A percentile compares a stretch with the other conserved stretches of the same genome.
These are phyloP conservation scores for Aspergillus avenaceus DNA, from an alignment of 495 filamentous ascomycete genomes.

Conservation along the genomic window DNA sequence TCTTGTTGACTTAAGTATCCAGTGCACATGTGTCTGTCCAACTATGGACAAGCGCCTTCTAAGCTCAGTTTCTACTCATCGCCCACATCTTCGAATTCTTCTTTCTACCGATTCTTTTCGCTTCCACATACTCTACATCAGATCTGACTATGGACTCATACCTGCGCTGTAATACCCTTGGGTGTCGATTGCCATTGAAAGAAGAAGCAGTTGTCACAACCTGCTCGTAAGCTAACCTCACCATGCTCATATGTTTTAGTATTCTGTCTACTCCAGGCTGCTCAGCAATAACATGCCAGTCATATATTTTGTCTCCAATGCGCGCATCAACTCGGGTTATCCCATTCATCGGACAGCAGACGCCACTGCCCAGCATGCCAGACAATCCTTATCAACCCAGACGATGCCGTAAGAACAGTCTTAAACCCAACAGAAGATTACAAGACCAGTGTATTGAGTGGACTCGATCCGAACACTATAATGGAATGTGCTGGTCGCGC, in stretches of 20 bases:
- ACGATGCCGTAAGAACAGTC: conserved; percentile 71
- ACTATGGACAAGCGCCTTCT: background rate
- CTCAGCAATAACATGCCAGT: conserved; percentile 37
- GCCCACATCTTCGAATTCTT: background rate
- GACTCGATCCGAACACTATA: conserved; percentile 75
- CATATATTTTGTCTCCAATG: conserved; percentile 86
- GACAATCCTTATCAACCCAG: conserved; percentile 61
- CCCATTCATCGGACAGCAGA: conserved; percentile 48
- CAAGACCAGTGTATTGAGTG: conserved; percentile 85
- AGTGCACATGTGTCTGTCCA: background rate
- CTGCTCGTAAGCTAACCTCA: conserved; percentile 62
- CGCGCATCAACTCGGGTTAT: conserved; percentile 63
- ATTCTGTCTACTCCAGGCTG: background rate
- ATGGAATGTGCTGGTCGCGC: conserved; percentile 88
- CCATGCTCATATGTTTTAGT: conserved; percentile 1
- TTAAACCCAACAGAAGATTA: conserved; percentile 90
- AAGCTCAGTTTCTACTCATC: background rate
- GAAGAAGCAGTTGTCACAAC: conserved; percentile 85
- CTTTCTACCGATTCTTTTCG: background rate
- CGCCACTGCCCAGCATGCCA: conserved; percentile 82
- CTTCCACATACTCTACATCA: background rate
- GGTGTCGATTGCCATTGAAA: conserved; percentile 68
- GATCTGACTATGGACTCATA: conserved; percentile 59
- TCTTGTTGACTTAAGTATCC: no score
- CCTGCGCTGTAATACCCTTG: conserved; percentile 77